phyloP scores from a whole-genome alignment of 2,329 filamentous ascomycete species.

The Clonostachys rosea region DNA sequence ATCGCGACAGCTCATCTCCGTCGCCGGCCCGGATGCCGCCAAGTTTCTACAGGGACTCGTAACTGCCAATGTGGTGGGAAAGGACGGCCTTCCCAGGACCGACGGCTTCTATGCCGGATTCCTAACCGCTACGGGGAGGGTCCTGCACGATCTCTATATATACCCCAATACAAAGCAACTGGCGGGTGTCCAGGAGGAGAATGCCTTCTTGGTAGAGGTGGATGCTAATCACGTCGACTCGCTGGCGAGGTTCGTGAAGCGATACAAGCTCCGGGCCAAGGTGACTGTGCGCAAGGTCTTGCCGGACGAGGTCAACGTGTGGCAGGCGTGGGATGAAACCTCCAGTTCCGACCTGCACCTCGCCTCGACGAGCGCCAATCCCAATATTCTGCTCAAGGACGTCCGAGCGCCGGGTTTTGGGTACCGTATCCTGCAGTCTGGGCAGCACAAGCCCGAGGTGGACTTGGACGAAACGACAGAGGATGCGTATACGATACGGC shows the following conservation, averaged over 20 bases:
- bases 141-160: slow-evolving; percentile 87
- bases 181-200: slow-evolving; percentile 16
- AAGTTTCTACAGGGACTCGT: slow-evolving; percentile 87
- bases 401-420: slow-evolving; percentile 52
- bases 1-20: slow-evolving; percentile 73
- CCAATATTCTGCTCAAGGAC: slow-evolving; percentile 39
- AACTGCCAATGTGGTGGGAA: slow-evolving; percentile 50
- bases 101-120: slow-evolving; percentile 76
- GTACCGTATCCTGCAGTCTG: slow-evolving; percentile 34
- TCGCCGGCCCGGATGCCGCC: slow-evolving; percentile 74
- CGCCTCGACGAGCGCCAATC: neutral
- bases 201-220: slow-evolving; percentile 68
- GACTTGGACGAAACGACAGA: slow-evolving; percentile 43
- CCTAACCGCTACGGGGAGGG: slow-evolving; percentile 76
- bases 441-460: slow-evolving; percentile 22
- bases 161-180: slow-evolving; percentile 53
- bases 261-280: slow-evolving; percentile 83
- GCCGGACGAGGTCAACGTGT: slow-evolving; percentile 61
- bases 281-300: slow-evolving; percentile 64
- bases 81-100: slow-evolving; percentile 22
- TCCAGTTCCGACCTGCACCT: slow-evolving; percentile 1
- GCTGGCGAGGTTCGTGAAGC: slow-evolving; percentile 69
- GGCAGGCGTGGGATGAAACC: slow-evolving; percentile 67
- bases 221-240: slow-evolving; percentile 61
- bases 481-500: slow-evolving; percentile 65